phyloP scores from a whole-genome alignment of 495 filamentous ascomycete species.

The Hyaloscypha variabilis region DNA sequence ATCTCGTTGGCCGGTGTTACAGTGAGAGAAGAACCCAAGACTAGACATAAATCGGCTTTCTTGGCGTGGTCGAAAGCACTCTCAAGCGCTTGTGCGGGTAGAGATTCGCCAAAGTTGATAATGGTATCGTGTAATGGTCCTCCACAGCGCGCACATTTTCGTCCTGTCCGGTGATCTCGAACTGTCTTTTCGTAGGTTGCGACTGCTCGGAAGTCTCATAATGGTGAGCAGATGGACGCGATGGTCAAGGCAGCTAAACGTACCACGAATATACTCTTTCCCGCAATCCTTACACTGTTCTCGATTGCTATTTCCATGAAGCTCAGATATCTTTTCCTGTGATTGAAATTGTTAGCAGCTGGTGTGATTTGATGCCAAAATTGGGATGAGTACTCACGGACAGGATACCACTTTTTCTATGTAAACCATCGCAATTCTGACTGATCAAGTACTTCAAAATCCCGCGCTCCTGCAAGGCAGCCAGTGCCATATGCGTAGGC shows the following conservation, averaged over 20 bases:
- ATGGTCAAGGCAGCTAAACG: neutral
- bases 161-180: constrained; percentile 47
- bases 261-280: constrained; percentile 49
- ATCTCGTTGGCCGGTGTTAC: constrained; percentile 45
- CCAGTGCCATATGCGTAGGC: constrained; percentile 49
- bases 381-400: constrained; percentile 43
- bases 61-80: constrained; percentile 38
- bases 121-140: constrained; percentile 44
- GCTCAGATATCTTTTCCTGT: constrained; percentile 42
- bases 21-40: constrained; percentile 47
- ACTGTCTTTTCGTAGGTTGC: constrained; percentile 43
- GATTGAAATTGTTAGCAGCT: neutral
- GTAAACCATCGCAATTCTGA: constrained; percentile 50
- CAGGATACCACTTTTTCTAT: constrained; percentile 46
- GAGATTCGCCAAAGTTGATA: constrained; percentile 45
- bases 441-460: constrained; percentile 46
- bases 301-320: constrained; percentile 50
- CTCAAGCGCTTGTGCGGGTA: constrained; percentile 35
- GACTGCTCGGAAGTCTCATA: constrained; percentile 46
- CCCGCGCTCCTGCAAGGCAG: constrained; percentile 44
- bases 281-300: constrained; percentile 47
- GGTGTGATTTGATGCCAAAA: too few relatives aligned
- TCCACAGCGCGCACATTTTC: constrained; percentile 40
- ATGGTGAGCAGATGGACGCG: neutral
- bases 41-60: constrained; percentile 46